Evolutionary conservation across 2,329 filamentous ascomycete genomes (phyloP).

Genomic region (Cephalotrichum gorgonifer): DNA sequence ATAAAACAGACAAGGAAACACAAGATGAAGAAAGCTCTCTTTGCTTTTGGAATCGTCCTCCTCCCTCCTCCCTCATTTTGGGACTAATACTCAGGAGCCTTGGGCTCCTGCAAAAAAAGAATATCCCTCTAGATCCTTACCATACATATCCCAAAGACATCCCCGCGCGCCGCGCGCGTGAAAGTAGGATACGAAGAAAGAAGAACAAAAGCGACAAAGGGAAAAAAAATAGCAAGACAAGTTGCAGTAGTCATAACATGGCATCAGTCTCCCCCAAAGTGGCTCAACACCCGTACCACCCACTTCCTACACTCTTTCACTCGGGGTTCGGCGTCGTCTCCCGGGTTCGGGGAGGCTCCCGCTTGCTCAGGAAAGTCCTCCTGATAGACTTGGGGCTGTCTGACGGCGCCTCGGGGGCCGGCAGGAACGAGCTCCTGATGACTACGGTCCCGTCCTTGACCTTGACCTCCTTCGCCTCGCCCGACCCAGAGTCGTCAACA

Average conservation of each 20-base stretch:
- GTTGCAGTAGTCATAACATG: background rate
- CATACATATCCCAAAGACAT: too few relatives aligned
- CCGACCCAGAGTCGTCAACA: slow-evolving; percentile 66
- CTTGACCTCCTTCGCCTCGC: slow-evolving; percentile 60
- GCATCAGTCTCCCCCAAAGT: background rate
- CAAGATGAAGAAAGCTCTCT: too few relatives aligned
- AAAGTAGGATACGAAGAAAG: too few relatives aligned
- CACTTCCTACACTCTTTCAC: background rate
- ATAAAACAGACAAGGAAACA: too few relatives aligned
- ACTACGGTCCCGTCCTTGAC: slow-evolving; percentile 65
- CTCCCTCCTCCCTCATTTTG: too few relatives aligned
- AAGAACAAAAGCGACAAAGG: too few relatives aligned
- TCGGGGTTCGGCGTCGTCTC: slow-evolving; percentile 30
- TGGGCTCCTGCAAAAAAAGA: too few relatives aligned
- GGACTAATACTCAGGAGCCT: too few relatives aligned
- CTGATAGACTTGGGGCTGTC: slow-evolving; percentile 39
- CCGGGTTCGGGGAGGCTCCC: slow-evolving; percentile 26
- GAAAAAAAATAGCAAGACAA: too few relatives aligned
- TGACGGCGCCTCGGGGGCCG: slow-evolving; percentile 7
- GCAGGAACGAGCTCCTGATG: slow-evolving; percentile 62
- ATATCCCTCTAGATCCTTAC: too few relatives aligned
- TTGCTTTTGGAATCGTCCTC: too few relatives aligned
- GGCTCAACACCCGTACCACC: background rate
- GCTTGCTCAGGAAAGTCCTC: slow-evolving; percentile 46
- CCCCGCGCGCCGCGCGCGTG: too few relatives aligned